phyloP scores from a whole-genome alignment of 108 stramenopile genomes.

The Parietichytrium sp. region DNA sequence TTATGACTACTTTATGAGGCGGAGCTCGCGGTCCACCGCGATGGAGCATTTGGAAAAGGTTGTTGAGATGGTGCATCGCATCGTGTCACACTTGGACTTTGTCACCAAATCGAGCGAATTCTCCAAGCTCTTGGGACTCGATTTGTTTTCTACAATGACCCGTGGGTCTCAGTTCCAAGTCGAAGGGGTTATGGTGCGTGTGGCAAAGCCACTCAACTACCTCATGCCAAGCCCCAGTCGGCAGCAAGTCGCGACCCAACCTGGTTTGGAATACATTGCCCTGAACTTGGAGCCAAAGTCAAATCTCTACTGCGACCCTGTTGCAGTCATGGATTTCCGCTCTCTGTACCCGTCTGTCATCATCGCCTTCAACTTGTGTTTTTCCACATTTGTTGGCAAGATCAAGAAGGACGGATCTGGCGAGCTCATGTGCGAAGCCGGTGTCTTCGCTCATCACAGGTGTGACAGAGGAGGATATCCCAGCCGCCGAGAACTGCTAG shows the following conservation, averaged over 20 bases:
- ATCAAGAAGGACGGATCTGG: not conserved
- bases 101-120: conserved; percentile 51
- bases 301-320: conserved; percentile 83
- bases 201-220: conserved; percentile 49
- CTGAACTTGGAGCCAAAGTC: conserved; percentile 77
- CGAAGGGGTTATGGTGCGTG: conserved; percentile 61
- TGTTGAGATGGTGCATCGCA: not conserved
- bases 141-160: conserved; percentile 56
- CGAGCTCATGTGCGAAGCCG: not conserved
- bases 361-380: conserved; percentile 96
- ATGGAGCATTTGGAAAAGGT: conserved; percentile 42
- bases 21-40: conserved; percentile 37
- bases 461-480: conserved; percentile 11
- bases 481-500: not conserved
- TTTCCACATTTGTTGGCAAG: conserved; percentile 80
- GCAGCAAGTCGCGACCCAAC: conserved; percentile 53
- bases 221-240: conserved; percentile 10
- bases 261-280: conserved; percentile 59
- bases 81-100: conserved; percentile 57
- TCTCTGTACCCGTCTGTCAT: conserved; percentile 94
- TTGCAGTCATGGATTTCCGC: conserved; percentile 94
- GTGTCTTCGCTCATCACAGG: conserved; percentile 5
- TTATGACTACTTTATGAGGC: conserved; percentile 43
- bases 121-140: conserved; percentile 61
- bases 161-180: conserved; percentile 65